These are phyloP conservation scores for Colletotrichum higginsianum DNA, from an alignment of 2,329 filamentous ascomycete genomes.

Conservation along the genomic window DNA sequence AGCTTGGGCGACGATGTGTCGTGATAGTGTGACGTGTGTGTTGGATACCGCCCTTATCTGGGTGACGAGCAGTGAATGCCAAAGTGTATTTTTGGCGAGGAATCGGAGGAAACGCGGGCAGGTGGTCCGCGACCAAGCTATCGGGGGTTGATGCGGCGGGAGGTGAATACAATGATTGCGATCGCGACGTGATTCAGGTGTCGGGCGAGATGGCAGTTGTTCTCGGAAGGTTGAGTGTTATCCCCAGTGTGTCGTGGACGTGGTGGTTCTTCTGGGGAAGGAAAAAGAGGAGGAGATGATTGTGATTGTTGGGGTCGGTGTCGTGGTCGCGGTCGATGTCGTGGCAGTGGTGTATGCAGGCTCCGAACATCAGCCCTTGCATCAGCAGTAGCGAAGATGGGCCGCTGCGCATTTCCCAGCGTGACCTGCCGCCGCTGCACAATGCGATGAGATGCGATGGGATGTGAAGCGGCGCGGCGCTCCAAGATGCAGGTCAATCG, in stretches of 20 bases:
- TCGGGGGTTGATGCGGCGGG: constrained; percentile 12
- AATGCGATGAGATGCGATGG: constrained; percentile 35
- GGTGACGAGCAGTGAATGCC: constrained; percentile 4
- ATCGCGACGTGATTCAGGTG: constrained; percentile 27
- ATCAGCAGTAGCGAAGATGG: constrained; percentile 38
- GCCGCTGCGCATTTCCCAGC: constrained; percentile 42
- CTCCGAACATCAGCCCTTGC: constrained; percentile 40
- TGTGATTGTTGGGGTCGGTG: constrained; percentile 24
- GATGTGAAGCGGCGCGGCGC: constrained; percentile 21
- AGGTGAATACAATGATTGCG: constrained; percentile 19
- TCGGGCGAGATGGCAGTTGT: constrained; percentile 26
- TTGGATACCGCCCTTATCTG: constrained; percentile 32
- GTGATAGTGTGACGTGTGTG: constrained; percentile 39
- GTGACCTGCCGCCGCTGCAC: constrained; percentile 37
- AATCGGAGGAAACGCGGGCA: constrained; percentile 29
- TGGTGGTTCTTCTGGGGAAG: constrained; percentile 6
- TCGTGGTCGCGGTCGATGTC: constrained; percentile 6
- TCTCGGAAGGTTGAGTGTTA: constrained; percentile 16
- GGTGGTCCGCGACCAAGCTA: constrained; percentile 22
- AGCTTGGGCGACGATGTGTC: constrained; percentile 27
- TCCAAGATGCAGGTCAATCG: constrained; percentile 36
- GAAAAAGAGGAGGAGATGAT: not conserved
- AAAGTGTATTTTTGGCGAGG: constrained; percentile 9
- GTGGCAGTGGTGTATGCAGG: constrained; percentile 35
- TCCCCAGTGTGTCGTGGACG: constrained; percentile 24